phyloP scores from a whole-genome alignment of 257 asterid genomes.

The Penstemon eatonii region DNA sequence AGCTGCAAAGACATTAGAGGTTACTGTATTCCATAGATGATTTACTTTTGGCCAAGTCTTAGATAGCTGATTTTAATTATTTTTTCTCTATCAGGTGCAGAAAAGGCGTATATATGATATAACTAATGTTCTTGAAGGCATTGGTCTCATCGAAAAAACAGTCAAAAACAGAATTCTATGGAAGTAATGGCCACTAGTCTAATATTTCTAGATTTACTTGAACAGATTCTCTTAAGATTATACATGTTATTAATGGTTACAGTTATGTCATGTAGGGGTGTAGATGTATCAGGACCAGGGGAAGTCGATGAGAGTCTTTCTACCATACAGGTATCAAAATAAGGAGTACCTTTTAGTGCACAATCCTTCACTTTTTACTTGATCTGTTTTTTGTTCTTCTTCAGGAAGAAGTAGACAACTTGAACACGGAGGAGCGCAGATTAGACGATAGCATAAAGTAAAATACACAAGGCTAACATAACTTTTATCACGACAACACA shows the following conservation, averaged over 20 bases:
- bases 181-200: slow-evolving; percentile 59
- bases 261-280: slow-evolving; percentile 57
- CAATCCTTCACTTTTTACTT: slow-evolving; percentile 9
- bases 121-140: slow-evolving; percentile 92
- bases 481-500: background rate
- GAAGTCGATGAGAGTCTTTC: slow-evolving; percentile 62
- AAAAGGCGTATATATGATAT: slow-evolving; percentile 93
- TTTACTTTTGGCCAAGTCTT: slow-evolving; percentile 23
- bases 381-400: slow-evolving; percentile 31
- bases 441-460: slow-evolving; percentile 64
- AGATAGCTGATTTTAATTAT: slow-evolving; percentile 32
- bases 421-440: slow-evolving; percentile 50
- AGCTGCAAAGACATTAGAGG: slow-evolving; percentile 96
- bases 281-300: slow-evolving; percentile 71
- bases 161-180: slow-evolving; percentile 91
- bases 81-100: slow-evolving; percentile 67
- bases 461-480: slow-evolving; percentile 8
- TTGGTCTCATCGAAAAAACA: slow-evolving; percentile 90
- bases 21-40: slow-evolving; percentile 32
- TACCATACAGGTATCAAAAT: slow-evolving; percentile 59
- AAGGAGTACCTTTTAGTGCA: slow-evolving; percentile 15
- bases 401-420: slow-evolving; percentile 64
- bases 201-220: slow-evolving; percentile 16
- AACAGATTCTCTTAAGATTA: slow-evolving; percentile 17
- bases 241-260: slow-evolving; percentile 23